Conservation (phyloP, 257 asterid genomes). For the Cordia subcordata region DNA sequence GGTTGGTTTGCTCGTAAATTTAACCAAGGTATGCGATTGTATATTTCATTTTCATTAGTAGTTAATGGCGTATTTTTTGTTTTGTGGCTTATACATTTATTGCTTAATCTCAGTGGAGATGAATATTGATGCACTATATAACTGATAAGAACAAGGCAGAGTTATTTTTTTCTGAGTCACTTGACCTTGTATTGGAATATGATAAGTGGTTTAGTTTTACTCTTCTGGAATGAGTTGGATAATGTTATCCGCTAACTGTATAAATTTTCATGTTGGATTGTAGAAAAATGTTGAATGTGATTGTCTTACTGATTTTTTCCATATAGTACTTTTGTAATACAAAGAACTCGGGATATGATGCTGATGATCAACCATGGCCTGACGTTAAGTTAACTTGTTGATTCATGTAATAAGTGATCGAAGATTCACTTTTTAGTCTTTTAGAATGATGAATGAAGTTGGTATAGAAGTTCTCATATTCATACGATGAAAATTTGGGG, state of each 20-base stretch:
- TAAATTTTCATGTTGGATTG: background rate
- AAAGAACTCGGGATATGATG: background rate
- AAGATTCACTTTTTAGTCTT: background rate
- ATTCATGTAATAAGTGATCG: background rate
- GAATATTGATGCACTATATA: background rate
- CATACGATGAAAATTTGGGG: background rate
- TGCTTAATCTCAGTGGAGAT: background rate
- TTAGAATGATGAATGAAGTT: background rate
- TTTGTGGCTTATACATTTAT: background rate
- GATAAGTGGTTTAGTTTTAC: no score
- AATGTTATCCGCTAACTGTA: no score
- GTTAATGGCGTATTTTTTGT: background rate
- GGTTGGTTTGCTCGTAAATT: constrained; percentile 97
- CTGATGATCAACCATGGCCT: background rate
- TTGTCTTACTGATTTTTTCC: background rate
- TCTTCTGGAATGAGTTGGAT: background rate
- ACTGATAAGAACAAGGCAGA: no score
- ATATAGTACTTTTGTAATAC: background rate
- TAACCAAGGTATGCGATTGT: constrained; percentile 77
- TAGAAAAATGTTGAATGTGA: background rate
- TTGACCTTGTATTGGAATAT: background rate
- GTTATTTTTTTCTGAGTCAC: background rate
- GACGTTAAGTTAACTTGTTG: background rate
- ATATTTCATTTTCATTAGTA: background rate
- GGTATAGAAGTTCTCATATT: background rate